These are phyloP conservation scores for Kwoniella botswanensis DNA, from an alignment of 768 basidiomycete genomes.

Conservation along the genomic window DNA sequence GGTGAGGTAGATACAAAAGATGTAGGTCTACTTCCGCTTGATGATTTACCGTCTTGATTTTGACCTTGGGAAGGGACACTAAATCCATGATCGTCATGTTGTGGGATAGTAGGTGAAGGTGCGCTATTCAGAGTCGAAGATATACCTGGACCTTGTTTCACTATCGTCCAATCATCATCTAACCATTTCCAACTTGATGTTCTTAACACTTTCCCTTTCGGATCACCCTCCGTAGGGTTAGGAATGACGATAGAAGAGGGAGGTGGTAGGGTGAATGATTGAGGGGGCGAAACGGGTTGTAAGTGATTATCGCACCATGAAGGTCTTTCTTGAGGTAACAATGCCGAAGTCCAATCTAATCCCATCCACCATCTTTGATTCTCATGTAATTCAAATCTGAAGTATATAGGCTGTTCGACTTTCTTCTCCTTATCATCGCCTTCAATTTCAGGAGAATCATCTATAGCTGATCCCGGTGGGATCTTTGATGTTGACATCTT, in stretches of 20 bases:
- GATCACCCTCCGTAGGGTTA: constrained; percentile 47
- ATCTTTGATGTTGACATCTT: constrained; percentile 55
- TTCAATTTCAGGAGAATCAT: constrained; percentile 17
- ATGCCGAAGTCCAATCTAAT: constrained; percentile 91
- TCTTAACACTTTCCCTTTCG: constrained; percentile 65
- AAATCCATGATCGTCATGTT: constrained; percentile 61
- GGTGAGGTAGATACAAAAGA: constrained; percentile 30
- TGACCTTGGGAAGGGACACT: not conserved
- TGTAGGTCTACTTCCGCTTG: constrained; percentile 18
- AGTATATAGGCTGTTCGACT: constrained; percentile 58
- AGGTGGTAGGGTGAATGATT: constrained; percentile 68
- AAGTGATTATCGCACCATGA: constrained; percentile 77
- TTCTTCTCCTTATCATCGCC: constrained; percentile 22
- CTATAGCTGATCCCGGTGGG: constrained; percentile 34
- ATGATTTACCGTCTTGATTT: not conserved
- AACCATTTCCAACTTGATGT: constrained; percentile 87
- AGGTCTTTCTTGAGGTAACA: constrained; percentile 85
- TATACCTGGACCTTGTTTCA: constrained; percentile 57
- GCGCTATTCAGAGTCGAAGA: not conserved
- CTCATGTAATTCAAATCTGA: constrained; percentile 88
- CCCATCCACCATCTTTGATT: constrained; percentile 99
- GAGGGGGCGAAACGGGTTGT: constrained; percentile 73
- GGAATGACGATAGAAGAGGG: constrained; percentile 61
- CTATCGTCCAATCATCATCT: constrained; percentile 85
- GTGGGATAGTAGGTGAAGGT: constrained; percentile 56